Percentiles rank a stretch among this genome's conserved stretches.
Conservation (phyloP, 805 yeast genomes). For the Metschnikowia baotianmanensis region DNA sequence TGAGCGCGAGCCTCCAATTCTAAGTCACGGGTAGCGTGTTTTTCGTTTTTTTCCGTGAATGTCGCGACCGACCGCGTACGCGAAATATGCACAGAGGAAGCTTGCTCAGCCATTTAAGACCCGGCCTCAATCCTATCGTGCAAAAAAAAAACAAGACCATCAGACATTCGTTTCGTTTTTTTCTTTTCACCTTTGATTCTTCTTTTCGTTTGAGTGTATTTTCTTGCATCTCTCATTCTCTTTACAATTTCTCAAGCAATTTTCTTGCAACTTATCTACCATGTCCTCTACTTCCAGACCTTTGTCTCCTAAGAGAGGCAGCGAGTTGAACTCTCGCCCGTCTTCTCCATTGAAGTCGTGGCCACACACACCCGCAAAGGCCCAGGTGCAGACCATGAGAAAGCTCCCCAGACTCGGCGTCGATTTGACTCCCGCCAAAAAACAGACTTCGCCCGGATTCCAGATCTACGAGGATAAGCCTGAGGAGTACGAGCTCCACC, state of each 20-base stretch:
- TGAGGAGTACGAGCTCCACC: constrained; percentile 14
- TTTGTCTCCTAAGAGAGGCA: constrained; percentile 18
- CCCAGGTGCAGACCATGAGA: constrained; percentile 12
- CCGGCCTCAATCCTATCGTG: not conserved
- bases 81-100: not conserved
- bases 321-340: constrained; percentile 16
- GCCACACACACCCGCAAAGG: constrained; percentile 13
- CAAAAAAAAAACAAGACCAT: not conserved
- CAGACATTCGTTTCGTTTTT: too few species aligned
- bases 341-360: constrained; percentile 18
- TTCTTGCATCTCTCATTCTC: too few species aligned
- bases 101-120: not conserved
- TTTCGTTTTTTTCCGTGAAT: too few species aligned
- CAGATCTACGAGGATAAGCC: constrained; percentile 20
- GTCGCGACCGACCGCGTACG: not conserved
- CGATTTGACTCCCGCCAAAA: constrained; percentile 6
- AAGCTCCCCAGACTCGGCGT: constrained; percentile 14
- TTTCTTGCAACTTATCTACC: not conserved
- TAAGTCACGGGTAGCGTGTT: not conserved
- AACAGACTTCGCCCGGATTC: constrained; percentile 9
- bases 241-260: not conserved
- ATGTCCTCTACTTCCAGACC: constrained; percentile 18
- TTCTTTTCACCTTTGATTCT: not conserved
- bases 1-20: not conserved
- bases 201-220: not conserved